Conservation (phyloP, 352 stramenopile species). For the Phytophthora hybrid region DNA sequence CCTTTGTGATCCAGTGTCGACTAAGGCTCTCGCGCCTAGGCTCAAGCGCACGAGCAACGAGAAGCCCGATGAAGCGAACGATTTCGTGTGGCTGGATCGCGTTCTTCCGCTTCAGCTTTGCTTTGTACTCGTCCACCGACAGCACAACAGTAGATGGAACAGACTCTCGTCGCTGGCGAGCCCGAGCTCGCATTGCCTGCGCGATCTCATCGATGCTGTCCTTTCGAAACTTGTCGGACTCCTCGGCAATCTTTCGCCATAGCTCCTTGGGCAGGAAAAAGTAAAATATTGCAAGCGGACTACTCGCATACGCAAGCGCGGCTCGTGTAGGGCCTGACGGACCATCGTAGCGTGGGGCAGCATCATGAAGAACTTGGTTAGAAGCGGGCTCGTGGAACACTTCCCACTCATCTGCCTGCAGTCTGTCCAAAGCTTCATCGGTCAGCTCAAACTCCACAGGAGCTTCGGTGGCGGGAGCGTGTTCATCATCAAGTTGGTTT, state of each 20-base stretch:
- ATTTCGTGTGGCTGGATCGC: slow-evolving; percentile 9
- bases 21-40: slow-evolving; percentile 7
- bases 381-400: background rate
- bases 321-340: background rate
- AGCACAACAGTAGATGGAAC: background rate
- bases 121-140: slow-evolving; percentile 8
- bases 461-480: no score
- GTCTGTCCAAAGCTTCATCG: background rate
- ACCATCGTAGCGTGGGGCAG: background rate
- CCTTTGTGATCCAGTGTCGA: slow-evolving; percentile 7
- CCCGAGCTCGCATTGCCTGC: background rate
- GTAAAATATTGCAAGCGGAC: slow-evolving; percentile 6
- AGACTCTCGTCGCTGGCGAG: slow-evolving; percentile 1
- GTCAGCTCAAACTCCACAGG: slow-evolving; percentile 1
- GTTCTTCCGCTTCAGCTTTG: background rate
- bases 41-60: slow-evolving; percentile 1
- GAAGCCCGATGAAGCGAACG: slow-evolving; percentile 3
- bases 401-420: slow-evolving; percentile 5
- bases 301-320: background rate
- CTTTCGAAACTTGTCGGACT: background rate
- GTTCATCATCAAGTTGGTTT: background rate
- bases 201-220: background rate
- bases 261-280: slow-evolving; percentile 3
- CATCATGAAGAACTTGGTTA: slow-evolving; percentile 1
- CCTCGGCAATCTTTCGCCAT: slow-evolving; percentile 4